Percentiles rank a stretch among this genome's conserved stretches.
Conservation (phyloP, 768 basidiomycete species). For the Fistulinella prunicolor region DNA sequence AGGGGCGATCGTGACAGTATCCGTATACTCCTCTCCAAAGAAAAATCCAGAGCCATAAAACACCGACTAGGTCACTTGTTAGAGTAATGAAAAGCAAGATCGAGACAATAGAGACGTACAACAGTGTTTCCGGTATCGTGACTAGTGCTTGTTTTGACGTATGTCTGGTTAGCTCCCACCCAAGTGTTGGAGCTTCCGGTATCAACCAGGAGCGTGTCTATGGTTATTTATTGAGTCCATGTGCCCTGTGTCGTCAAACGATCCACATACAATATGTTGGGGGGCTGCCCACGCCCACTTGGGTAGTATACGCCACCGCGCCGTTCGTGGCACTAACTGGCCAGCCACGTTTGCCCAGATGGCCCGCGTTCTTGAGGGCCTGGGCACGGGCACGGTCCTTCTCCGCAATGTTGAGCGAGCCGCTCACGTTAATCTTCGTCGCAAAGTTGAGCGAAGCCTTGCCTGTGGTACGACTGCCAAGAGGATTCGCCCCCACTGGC, state of each 20-base stretch:
- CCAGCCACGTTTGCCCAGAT: not conserved
- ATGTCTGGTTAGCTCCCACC: slow-evolving; percentile 21
- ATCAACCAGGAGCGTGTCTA: slow-evolving; percentile 29
- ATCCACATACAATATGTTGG: slow-evolving; percentile 20
- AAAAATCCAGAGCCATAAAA: not conserved
- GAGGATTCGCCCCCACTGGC: not conserved
- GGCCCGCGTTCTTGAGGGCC: not conserved
- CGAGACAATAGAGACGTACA: not conserved
- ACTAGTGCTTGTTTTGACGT: slow-evolving; percentile 10
- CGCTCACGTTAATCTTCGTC: not conserved
- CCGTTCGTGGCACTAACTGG: not conserved
- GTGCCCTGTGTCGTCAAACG: too few species aligned
- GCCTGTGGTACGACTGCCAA: not conserved
- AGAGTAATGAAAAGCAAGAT: not conserved
- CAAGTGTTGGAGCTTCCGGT: slow-evolving; percentile 32
- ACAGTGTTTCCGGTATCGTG: slow-evolving; percentile 12
- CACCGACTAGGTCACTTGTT: not conserved
- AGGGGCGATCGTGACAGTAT: not conserved
- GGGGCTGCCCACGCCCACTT: not conserved
- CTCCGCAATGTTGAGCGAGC: not conserved
- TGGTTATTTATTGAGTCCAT: not conserved
- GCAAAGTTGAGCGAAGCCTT: not conserved
- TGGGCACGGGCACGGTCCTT: not conserved
- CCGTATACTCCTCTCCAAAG: not conserved
- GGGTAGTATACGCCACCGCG: not conserved